Conservation (phyloP, 179 eudicot species). For the Vitellaria paradoxa region DNA sequence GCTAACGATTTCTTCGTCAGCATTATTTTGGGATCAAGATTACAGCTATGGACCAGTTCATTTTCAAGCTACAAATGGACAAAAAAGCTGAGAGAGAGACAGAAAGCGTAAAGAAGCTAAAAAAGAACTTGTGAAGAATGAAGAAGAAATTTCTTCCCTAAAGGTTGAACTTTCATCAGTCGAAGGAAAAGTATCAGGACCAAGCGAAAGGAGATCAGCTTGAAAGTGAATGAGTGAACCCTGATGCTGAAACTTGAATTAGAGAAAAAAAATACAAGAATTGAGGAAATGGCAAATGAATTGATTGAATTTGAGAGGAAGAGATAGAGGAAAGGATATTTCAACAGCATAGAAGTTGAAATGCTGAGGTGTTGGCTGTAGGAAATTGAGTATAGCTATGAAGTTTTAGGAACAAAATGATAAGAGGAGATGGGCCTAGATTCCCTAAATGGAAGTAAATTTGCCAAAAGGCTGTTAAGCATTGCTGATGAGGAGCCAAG, state of each 20-base stretch:
- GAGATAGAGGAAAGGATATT: slow-evolving; percentile 69
- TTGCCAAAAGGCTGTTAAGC: slow-evolving; percentile 59
- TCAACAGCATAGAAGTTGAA: slow-evolving; percentile 81
- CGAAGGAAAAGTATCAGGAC: slow-evolving; percentile 37
- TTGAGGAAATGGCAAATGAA: slow-evolving; percentile 70
- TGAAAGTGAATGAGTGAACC: slow-evolving; percentile 59
- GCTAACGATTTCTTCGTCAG: slow-evolving; percentile 63
- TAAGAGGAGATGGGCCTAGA: slow-evolving; percentile 29
- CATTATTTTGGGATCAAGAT: slow-evolving; percentile 62
- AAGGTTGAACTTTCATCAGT: slow-evolving; percentile 55
- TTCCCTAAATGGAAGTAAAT: slow-evolving; percentile 44
- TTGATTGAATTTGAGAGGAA: slow-evolving; percentile 71
- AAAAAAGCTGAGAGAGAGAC: slow-evolving; percentile 71
- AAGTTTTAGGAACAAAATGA: slow-evolving; percentile 48
- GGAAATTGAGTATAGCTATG: slow-evolving; percentile 73
- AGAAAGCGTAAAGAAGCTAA: slow-evolving; percentile 77
- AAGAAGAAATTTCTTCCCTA: slow-evolving; percentile 64
- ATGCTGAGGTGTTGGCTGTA: slow-evolving; percentile 63
- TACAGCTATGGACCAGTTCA: no score
- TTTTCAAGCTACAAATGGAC: slow-evolving; percentile 76
- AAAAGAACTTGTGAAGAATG: slow-evolving; percentile 66
- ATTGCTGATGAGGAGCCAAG: slow-evolving; percentile 64
- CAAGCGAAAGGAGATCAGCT: slow-evolving; percentile 66
- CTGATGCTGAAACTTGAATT: slow-evolving; percentile 51
- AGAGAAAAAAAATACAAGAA: slow-evolving; percentile 63